Base-by-base conservation (phyloP, 1,284 basidiomycete genomes). In the Chalciporus sp. region DNA sequence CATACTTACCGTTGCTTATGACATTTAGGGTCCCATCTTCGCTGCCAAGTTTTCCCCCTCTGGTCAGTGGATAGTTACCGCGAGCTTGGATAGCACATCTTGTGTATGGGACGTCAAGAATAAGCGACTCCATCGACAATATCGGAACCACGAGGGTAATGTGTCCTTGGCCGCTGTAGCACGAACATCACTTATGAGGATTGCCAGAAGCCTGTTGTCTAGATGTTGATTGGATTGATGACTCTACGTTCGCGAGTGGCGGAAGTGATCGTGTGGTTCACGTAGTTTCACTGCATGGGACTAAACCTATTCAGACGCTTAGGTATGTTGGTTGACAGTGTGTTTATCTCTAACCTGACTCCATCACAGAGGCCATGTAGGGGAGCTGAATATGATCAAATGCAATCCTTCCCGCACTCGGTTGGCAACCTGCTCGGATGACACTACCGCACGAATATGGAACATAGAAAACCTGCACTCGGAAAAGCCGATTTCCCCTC, bases 371-470 rank as follows among this genome's bases (percentile, higher is more conserved):
- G 90, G 88, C 0, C 92, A 94, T 61, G 75, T 74, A 26, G 82
- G 85, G 56, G 92, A 94, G 69, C 80, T 94, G 59, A 94, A 92
- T 63, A 84, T 87, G 65, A 79, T 94, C 56, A 86, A 85, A 65
- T 83, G 81, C 63, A 90, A 88, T 57, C 76, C 83, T 12, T 76
- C 80, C 31, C 75, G 78, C 31, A 90, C 86, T 23, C 77, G 81
- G 48, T 66, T 94, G 46, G 90, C 89, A 33, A 88, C 90, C 2
- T 89, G 88, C 67, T 89, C 90, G 0, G 91, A 94, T 64, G 92
- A 94, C 60, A 73, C 74, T 52, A 89, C 87, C 1, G 86, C 87
- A 26, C 83, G 88, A 29, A 79, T 94, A 63, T 94, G 90, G 90
- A 80, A 82, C 52, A 71, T 90, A 29, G 71, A 73, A 46, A 64